A percentile compares a stretch with the other conserved stretches of the same genome.
Conservation (phyloP, 352 stramenopile species). For the Pythium pectinolyticum region DNA sequence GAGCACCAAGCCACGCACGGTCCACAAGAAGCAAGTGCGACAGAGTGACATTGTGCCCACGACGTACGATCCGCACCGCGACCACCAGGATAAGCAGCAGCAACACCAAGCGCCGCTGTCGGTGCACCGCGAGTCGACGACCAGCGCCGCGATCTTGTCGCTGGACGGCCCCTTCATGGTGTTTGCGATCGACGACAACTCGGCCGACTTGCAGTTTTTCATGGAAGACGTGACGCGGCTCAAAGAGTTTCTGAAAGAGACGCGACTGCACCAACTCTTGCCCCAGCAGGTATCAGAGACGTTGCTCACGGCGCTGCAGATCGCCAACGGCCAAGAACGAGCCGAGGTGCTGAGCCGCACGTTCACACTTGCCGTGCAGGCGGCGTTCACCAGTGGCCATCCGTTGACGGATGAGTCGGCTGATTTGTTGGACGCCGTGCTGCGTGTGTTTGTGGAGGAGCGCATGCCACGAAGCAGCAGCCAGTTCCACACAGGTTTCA, state of each 20-base stretch:
- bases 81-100: constrained; percentile 14
- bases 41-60: constrained; percentile 84
- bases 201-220: constrained; percentile 81
- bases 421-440: constrained; percentile 61
- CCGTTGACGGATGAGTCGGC: constrained; percentile 53
- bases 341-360: constrained; percentile 42
- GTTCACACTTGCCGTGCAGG: constrained; percentile 56
- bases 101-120: constrained; percentile 20
- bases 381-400: constrained; percentile 32
- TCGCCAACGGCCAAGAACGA: constrained; percentile 16
- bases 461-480: constrained; percentile 29
- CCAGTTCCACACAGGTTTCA: constrained; percentile 5
- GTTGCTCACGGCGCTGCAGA: constrained; percentile 32
- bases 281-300: constrained; percentile 36
- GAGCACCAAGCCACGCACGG: constrained; percentile 47
- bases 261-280: constrained; percentile 46
- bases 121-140: constrained; percentile 41
- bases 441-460: constrained; percentile 67
- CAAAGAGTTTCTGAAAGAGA: constrained; percentile 67
- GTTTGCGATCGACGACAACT: constrained; percentile 66
- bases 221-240: constrained; percentile 71
- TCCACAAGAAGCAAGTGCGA: constrained; percentile 65
- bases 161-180: constrained; percentile 82
- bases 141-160: constrained; percentile 48
- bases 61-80: constrained; percentile 38